Evolutionary conservation across 1,139 yeast species (phyloP), one percentile per base, ranked within the genome.

Genomic region (Pichia sp.): DNA sequence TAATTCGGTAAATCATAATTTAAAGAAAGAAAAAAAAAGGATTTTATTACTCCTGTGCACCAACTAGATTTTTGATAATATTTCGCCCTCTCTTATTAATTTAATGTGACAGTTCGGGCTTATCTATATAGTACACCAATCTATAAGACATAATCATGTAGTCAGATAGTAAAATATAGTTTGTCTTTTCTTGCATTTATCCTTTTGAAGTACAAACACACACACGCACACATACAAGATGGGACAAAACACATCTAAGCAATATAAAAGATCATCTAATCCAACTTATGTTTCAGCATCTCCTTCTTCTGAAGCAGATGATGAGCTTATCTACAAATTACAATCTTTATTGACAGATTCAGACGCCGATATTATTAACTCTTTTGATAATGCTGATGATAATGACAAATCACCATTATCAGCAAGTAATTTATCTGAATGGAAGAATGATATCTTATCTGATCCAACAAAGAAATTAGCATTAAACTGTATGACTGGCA

Each of bases 391-490:
- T 9, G 42, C 23, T 27, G 39, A 34, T 24, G 39, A 22, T 6
- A 32, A 44, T 6, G 48, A 24, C 8, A 45, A 3, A 40, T 28
- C 28, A 39, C 74, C 78, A 12, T 61, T 76, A 38, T 54, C 67
- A 2, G 49, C 58, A 16, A 53, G 57, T 16, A 59, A 66, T 36
- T 64, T 78, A 37, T 51, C 55, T n/a, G 55, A 60, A 4, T 81
- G 87, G 87, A 74, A 76, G 52, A 52, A 64, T 4, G 69, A 70
- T 20, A 65, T 81, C 37, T 57, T 68, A 26, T 50, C 71, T 3
- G 78, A 76, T 53, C 73, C 78, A 22, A 79, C 79, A 62, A 80
- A 80, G 57, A 63, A 68, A 37, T 66, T 81, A 51, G 82, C 84
- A 2, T 76, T 79, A 56, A 71, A 74, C 47, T 83, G 83, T 2